These are phyloP conservation scores for Alternaria postmessia DNA, from an alignment of 2,329 filamentous ascomycete species.

Conservation along the genomic window DNA sequence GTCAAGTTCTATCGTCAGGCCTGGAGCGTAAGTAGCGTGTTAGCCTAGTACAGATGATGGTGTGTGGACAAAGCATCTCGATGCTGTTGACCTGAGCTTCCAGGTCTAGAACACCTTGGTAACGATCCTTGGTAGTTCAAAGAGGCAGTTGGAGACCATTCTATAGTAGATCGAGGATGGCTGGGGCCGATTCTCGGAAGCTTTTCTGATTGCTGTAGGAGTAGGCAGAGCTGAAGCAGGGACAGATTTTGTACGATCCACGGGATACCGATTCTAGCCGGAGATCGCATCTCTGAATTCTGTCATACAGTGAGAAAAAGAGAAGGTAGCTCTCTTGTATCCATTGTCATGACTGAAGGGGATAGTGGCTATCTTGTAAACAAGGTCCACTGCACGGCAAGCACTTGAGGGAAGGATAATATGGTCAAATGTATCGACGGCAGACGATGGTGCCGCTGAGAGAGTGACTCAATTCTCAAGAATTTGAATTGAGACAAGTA, in stretches of 20 bases:
- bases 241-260: too few species aligned
- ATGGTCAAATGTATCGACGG: not conserved
- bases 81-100: not conserved
- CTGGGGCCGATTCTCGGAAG: not conserved
- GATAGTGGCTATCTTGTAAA: not conserved
- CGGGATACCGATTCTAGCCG: accelerated
- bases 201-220: not conserved
- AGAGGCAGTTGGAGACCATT: not conserved
- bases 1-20: not conserved
- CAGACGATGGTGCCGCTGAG: not conserved
- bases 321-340: not conserved
- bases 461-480: not conserved
- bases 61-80: not conserved
- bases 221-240: too few species aligned
- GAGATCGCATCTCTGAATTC: not conserved
- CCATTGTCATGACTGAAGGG: not conserved
- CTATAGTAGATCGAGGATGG: not conserved
- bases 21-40: not conserved
- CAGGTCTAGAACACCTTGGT: not conserved
- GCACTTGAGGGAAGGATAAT: not conserved
- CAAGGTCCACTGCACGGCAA: not conserved
- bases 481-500: not conserved
- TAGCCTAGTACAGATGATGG: not conserved
- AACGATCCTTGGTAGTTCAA: not conserved
- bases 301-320: not conserved